Base-by-base conservation (phyloP, 176 grass and related monocot genomes). In the Carex cristatella region DNA sequence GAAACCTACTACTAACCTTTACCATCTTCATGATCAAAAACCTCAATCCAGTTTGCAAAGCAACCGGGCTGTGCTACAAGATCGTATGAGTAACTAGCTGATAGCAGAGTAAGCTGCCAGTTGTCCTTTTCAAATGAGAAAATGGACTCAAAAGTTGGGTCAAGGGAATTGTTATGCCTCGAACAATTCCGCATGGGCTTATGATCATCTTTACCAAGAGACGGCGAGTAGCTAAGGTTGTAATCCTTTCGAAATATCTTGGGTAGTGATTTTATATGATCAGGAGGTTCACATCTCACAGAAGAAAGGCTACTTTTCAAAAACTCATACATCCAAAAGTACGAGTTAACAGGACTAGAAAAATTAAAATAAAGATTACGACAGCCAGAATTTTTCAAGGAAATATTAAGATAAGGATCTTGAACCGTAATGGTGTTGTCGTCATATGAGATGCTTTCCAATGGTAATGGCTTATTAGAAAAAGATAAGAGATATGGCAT, bases 381-480 rank as follows among this genome's bases (percentile, higher is more conserved):
- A 54, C 80, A 83, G 27, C 23, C 64, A 66, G 81, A 65, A 31
- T 82, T 1, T 9, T 49, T 28, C 18, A 82, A 66, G 44, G 10
- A 54, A 49, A 1, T 53, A 9, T 0, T 49, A 44, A 82, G 18
- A 67, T 82, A 1, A 67, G 61, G 80, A 82, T 32, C 61, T 31
- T 54, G 61, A 82, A 82, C n/a, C 5, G 0, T 27, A 3, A 82
- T 13, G 13, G 1, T 64, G 54, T 12, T 51, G 83, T 5, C 32
- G 1, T 13, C 3, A 65, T 82, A 82, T 30, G 57, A 30, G 18
- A 82, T 82, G 61, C 23, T 82, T 65, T 82, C 42, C 35, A 82
- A 46, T n/a, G 1, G 68, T 35, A 71, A 18, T 44, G 4, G n/a
- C 5, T 8, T 0, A 70, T 8, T 0, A 70, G 2, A 5, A 67